These are phyloP conservation scores for Asterophora lycoperdoides DNA, from an alignment of 768 basidiomycete species.

Conservation along the genomic window DNA sequence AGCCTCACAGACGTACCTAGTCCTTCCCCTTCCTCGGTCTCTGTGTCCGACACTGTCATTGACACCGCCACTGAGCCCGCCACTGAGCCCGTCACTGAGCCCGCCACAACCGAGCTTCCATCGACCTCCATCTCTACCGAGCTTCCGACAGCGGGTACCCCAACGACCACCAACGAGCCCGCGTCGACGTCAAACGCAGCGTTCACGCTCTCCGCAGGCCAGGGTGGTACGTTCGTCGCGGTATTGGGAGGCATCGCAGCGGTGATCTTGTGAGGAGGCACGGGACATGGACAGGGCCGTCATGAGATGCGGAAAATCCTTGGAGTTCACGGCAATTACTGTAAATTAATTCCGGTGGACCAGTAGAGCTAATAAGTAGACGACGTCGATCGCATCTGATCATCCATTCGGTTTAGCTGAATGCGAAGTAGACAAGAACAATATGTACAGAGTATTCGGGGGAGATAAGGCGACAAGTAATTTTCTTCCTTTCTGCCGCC, in stretches of 20 bases:
- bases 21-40: background rate
- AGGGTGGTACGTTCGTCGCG: background rate
- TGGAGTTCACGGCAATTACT: no score
- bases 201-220: background rate
- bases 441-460: no score
- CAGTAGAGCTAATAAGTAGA: no score
- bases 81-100: background rate
- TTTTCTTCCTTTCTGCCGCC: no score
- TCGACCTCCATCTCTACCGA: background rate
- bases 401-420: no score
- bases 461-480: no score
- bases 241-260: background rate
- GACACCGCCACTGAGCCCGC: background rate
- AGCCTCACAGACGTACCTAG: background rate
- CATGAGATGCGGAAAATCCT: background rate
- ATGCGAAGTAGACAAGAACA: no score
- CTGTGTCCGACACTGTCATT: background rate
- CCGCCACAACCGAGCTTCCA: background rate
- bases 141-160: background rate
- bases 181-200: background rate
- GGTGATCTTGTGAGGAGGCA: background rate
- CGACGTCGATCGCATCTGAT: no score
- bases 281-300: no score
- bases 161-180: background rate
- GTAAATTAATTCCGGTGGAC: no score